A percentile compares a stretch with the other conserved stretches of the same genome.
These are phyloP conservation scores for Paradendryphiella salina DNA, from an alignment of 2,329 filamentous ascomycete species.

Conservation along the genomic window DNA sequence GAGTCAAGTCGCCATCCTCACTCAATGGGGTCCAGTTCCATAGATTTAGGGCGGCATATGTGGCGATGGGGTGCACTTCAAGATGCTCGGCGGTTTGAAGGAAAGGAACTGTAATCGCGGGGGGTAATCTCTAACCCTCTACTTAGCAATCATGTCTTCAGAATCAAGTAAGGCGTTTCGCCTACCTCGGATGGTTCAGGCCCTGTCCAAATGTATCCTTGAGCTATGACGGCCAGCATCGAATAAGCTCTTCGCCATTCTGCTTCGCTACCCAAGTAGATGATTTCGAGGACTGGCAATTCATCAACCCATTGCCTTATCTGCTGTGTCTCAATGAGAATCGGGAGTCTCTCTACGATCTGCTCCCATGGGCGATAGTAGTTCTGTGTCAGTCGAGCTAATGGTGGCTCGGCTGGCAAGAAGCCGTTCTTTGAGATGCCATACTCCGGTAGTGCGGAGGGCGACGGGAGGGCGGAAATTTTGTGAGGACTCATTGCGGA, in stretches of 20 bases:
- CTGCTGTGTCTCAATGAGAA: constrained; percentile 72
- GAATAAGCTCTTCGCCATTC: constrained; percentile 84
- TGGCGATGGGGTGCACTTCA: constrained; percentile 41
- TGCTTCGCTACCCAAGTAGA: constrained; percentile 71
- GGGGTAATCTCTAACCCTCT: constrained; percentile 31
- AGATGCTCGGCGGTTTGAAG: constrained; percentile 35
- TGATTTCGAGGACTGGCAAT: constrained; percentile 74
- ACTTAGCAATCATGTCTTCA: constrained; percentile 11
- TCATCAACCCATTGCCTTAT: constrained; percentile 72
- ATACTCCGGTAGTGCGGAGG: constrained; percentile 65
- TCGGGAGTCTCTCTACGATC: constrained; percentile 74
- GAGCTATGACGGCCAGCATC: constrained; percentile 70
- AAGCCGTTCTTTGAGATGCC: constrained; percentile 80
- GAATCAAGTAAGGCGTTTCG: neutral
- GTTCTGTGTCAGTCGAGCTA: constrained; percentile 73
- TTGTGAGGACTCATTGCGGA: constrained; percentile 37
- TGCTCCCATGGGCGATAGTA: constrained; percentile 91
- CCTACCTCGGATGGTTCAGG: constrained; percentile 67
- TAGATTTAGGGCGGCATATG: constrained; percentile 42
- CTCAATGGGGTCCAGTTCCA: constrained; percentile 41
- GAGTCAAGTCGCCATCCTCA: constrained; percentile 28
- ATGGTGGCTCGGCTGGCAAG: constrained; percentile 71
- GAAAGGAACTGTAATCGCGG: constrained; percentile 38
- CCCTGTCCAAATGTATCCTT: constrained; percentile 81
- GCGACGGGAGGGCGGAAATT: constrained; percentile 28